Base-by-base conservation (phyloP, 306 rosid genomes). In the Abrus pulchellus region DNA sequence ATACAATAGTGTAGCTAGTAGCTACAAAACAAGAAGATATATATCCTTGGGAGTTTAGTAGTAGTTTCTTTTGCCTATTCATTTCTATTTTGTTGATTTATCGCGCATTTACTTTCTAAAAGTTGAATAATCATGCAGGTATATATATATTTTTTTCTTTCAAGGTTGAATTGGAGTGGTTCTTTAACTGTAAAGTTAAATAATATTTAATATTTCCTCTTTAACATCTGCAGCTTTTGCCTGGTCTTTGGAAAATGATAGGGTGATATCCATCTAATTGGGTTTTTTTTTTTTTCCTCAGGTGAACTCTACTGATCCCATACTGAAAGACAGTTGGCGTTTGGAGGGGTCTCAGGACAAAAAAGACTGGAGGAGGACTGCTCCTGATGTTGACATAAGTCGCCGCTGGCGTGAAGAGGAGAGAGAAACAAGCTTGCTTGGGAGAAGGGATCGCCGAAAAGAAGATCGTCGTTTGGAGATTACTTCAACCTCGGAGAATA, bases 371-470 rank as follows among this genome's bases (percentile, higher is more conserved):
- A 85, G 91, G 68, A 89, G 70, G 80, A 72, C 83, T 84, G 77
- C 73, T 47, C 88, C 95, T 30, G 95, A 89, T 75, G 80, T 80
- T 78, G 91, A 89, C 55, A 76, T 72, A 49, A 89, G 62, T 38
- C 90, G 90, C 49, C 91, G 90, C 82, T 91, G 95, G 95, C 93
- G 95, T 78, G 95, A 91, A 74, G 95, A 91, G 89, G 95, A 91
- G 89, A 89, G 95, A 79, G 95, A 91, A 80, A 89, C 95, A 36
- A 83, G 88, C 80, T 82, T 87, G 84, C 91, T 89, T 72, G 91
- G 93, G 79, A 83, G 93, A 85, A 85, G 91, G 82, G 93, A 89
- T 72, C 91, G 89, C 29, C 86, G 89, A 80, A 91, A 89, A 87
- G 92, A 89, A 45, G 95, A 91, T 72, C 89, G 93, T 54, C 89